Conservation (phyloP, 176 grass and related monocot genomes). For the Zoysia pacifica region DNA sequence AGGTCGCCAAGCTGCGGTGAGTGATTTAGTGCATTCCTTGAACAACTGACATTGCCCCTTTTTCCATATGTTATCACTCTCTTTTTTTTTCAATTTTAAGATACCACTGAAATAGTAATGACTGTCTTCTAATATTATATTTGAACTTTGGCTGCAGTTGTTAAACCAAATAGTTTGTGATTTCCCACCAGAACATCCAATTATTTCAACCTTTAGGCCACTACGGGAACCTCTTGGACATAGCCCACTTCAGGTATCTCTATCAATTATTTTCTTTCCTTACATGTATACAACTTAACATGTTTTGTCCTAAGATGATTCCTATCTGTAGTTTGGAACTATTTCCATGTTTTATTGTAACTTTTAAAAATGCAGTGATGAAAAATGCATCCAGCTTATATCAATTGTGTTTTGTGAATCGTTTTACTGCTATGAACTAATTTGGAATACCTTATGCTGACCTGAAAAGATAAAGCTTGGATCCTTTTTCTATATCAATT, state of each 20-base stretch:
- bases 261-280: constrained; percentile 30
- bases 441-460: not conserved
- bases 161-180: constrained; percentile 98
- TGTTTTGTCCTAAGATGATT: not conserved
- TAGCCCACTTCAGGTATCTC: constrained; percentile 88
- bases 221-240: constrained; percentile 87
- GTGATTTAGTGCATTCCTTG: constrained; percentile 12
- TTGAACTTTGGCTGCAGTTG: constrained; percentile 58
- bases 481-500: not conserved
- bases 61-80: constrained; percentile 5
- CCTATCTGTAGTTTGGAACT: not conserved
- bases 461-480: not conserved
- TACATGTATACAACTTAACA: constrained; percentile 7
- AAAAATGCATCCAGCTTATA: not conserved
- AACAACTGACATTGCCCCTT: not conserved
- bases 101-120: constrained; percentile 4
- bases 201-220: constrained; percentile 80
- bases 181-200: constrained; percentile 78
- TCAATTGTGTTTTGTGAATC: constrained; percentile 2
- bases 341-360: not conserved
- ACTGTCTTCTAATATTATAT: constrained; percentile 25
- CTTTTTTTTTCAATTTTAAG: constrained; percentile 22
- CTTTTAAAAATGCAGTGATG: not conserved
- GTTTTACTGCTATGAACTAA: not conserved
- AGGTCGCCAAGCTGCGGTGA: constrained; percentile 96